Evolutionary conservation across 2,329 filamentous ascomycete species (phyloP).

Genomic region (Grosmannia serpens): DNA sequence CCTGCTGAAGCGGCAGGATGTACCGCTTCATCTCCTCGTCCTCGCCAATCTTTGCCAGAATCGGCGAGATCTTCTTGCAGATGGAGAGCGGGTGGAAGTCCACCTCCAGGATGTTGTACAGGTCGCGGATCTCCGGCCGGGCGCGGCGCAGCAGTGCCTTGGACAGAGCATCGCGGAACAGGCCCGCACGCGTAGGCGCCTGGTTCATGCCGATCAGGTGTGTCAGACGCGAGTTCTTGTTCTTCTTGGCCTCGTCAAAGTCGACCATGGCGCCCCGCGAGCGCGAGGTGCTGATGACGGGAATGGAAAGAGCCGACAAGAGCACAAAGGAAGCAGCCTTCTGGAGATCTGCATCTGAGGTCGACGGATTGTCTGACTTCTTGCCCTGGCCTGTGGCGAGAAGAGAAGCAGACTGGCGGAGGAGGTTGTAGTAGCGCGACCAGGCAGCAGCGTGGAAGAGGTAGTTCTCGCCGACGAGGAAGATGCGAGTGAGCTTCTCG

Average conservation of each 20-base stretch:
- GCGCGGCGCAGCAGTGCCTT: conserved; percentile 91
- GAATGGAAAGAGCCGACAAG: conserved; percentile 89
- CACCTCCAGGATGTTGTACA: conserved; percentile 98
- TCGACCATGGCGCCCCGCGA: conserved; percentile 94
- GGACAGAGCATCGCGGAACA: conserved; percentile 93
- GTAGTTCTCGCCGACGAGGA: conserved; percentile 98
- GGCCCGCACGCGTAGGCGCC: conserved; percentile 73
- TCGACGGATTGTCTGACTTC: conserved; percentile 89
- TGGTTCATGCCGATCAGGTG: conserved; percentile 90
- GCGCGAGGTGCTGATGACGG: conserved; percentile 95
- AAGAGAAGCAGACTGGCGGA: conserved; percentile 77
- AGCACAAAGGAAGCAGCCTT: conserved; percentile 94
- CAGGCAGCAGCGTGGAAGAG: conserved; percentile 97
- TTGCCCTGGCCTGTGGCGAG: conserved; percentile 76
- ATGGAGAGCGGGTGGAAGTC: conserved; percentile 98
- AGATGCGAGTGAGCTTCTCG: conserved; percentile 96
- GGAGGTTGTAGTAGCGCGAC: conserved; percentile 93
- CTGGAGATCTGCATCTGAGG: conserved; percentile 80
- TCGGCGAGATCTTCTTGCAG: conserved; percentile 97
- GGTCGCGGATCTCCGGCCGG: conserved; percentile 85
- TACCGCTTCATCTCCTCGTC: conserved; percentile 98
- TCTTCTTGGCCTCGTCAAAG: conserved; percentile 93
- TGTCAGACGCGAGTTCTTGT: conserved; percentile 95
- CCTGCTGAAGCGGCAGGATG: conserved; percentile 88
- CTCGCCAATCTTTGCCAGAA: conserved; percentile 81